Percentiles rank a stretch among this genome's conserved stretches.
These are phyloP conservation scores for Acephala macrosclerotiorum DNA, from an alignment of 2,329 filamentous ascomycete species.

Conservation along the genomic window DNA sequence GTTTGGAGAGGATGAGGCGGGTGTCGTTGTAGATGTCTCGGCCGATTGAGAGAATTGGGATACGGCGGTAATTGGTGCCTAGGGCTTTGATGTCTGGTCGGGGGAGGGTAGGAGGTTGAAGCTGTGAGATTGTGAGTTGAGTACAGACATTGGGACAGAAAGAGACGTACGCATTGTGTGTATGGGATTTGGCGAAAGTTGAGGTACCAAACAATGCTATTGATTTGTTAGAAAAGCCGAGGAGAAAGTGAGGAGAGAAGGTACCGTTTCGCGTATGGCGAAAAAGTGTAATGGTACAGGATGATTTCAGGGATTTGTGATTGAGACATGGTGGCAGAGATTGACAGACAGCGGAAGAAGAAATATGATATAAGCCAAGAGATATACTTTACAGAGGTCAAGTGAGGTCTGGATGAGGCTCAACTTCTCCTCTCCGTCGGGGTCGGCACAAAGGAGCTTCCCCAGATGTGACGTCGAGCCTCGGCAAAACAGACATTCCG, in stretches of 20 bases:
- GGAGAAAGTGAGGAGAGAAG: background rate
- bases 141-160: conserved; percentile 4
- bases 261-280: conserved; percentile 66
- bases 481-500: background rate
- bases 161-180: conserved; percentile 67
- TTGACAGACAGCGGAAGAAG: background rate
- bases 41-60: conserved; percentile 72
- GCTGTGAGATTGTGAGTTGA: conserved; percentile 48
- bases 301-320: conserved; percentile 45
- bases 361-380: background rate
- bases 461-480: background rate
- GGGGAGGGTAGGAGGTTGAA: conserved; percentile 71
- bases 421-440: background rate
- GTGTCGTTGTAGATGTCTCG: conserved; percentile 75
- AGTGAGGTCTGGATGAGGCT: background rate
- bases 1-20: conserved; percentile 69
- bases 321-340: background rate
- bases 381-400: background rate
- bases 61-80: conserved; percentile 72
- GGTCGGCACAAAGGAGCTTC: background rate
- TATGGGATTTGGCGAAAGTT: conserved; percentile 70
- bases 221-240: background rate
- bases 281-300: conserved; percentile 71
- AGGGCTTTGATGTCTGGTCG: conserved; percentile 69
- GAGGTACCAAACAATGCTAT: conserved; percentile 69